phyloP scores from a whole-genome alignment of 106 monocot genomes.

The Dactylorhiza incarnata region DNA sequence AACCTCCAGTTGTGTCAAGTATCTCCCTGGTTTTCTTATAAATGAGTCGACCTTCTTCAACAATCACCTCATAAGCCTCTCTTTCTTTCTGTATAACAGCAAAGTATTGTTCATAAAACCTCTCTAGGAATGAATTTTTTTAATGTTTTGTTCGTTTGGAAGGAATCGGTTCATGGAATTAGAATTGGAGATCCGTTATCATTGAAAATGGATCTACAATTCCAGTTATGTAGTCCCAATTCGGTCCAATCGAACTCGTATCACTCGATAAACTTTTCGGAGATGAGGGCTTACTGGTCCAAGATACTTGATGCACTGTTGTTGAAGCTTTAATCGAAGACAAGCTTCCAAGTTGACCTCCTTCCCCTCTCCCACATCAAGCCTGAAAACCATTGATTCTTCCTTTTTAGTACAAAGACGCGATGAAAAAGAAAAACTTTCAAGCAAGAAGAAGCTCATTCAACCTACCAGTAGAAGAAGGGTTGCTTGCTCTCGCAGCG shows the following conservation, averaged over 20 bases:
- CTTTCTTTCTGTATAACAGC: slow-evolving; percentile 66
- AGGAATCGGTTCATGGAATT: too few species aligned
- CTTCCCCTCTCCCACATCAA: slow-evolving; percentile 94
- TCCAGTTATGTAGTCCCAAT: too few species aligned
- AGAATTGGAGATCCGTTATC: neutral
- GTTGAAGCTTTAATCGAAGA: slow-evolving; percentile 66
- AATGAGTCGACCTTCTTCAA: slow-evolving; percentile 17
- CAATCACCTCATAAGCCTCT: slow-evolving; percentile 27
- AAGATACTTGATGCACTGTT: slow-evolving; percentile 94
- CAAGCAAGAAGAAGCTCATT: neutral
- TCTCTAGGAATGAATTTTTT: neutral
- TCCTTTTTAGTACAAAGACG: slow-evolving; percentile 5
- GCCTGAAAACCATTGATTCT: slow-evolving; percentile 24
- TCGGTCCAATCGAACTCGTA: too few species aligned
- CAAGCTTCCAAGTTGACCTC: slow-evolving; percentile 68
- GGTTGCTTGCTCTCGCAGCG: slow-evolving; percentile 83
- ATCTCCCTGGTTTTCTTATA: slow-evolving; percentile 12
- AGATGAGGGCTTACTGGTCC: slow-evolving; percentile 50
- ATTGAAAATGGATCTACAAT: too few species aligned
- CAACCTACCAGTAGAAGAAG: slow-evolving; percentile 89
- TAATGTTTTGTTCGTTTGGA: neutral
- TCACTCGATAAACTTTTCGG: neutral
- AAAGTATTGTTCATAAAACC: neutral
- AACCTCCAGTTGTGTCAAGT: slow-evolving; percentile 6
- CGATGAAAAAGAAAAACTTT: neutral